Evolutionary conservation across 768 basidiomycete species (phyloP).

Genomic region (Calvatia gigantea): DNA sequence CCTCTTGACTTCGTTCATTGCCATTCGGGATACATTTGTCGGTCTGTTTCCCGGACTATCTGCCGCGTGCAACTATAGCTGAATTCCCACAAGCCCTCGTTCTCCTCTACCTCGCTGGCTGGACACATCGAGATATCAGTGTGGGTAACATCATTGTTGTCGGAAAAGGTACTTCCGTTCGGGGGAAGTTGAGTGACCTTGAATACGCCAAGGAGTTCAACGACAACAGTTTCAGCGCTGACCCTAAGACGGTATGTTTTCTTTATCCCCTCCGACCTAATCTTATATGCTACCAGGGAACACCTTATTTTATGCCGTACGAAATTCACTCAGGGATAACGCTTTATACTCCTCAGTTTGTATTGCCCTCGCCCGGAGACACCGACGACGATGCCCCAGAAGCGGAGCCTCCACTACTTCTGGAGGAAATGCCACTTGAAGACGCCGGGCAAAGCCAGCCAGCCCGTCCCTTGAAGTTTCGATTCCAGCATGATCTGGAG

Average conservation of each 20-base stretch:
- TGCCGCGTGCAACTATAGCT: background rate
- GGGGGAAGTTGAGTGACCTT: slow-evolving; percentile 6
- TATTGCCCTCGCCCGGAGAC: no score
- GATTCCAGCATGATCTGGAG: background rate
- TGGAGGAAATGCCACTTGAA: background rate
- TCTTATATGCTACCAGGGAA: slow-evolving; percentile 5
- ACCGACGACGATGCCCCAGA: background rate
- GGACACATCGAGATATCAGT: slow-evolving; percentile 6
- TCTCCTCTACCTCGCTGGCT: slow-evolving; percentile 3
- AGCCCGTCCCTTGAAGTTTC: background rate
- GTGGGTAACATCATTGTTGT: background rate
- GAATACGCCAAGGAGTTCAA: slow-evolving; percentile 6
- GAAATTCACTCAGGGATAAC: background rate
- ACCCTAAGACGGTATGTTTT: background rate
- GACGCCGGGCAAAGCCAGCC: background rate
- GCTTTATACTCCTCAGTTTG: background rate
- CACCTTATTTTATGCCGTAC: background rate
- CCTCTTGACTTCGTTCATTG: background rate
- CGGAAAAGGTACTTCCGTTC: background rate
- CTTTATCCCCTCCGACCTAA: background rate
- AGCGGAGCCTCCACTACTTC: background rate
- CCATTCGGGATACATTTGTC: background rate
- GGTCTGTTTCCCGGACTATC: background rate
- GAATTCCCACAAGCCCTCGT: background rate
- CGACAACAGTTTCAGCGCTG: background rate